Conservation (phyloP, 2,329 filamentous ascomycete genomes). For the Pseudopyrenochaeta lycopersici region DNA sequence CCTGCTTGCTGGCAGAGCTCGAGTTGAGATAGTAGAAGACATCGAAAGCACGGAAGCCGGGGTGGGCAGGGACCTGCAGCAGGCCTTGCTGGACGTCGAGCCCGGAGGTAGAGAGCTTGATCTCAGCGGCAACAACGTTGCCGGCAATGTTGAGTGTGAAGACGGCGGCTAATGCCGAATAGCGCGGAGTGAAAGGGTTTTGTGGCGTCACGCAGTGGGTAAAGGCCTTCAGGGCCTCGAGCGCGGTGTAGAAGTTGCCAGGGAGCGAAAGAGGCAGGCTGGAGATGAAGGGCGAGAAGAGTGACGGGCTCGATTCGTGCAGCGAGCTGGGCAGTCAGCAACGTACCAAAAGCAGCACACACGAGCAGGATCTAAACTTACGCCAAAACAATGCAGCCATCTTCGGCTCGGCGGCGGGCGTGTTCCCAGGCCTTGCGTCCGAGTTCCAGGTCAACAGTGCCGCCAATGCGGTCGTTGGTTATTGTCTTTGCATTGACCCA, state of each 20-base stretch:
- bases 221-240: conserved; percentile 86
- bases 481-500: conserved; percentile 84
- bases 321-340: conserved; percentile 71
- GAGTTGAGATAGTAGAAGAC: conserved; percentile 97
- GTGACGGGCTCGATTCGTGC: conserved; percentile 85
- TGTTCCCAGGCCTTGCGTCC: conserved; percentile 93
- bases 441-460: conserved; percentile 81
- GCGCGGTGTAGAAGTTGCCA: conserved; percentile 75
- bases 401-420: conserved; percentile 90
- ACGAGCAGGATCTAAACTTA: conserved; percentile 56
- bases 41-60: conserved; percentile 91
- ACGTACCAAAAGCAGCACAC: not conserved
- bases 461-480: conserved; percentile 74
- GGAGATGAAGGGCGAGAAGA: conserved; percentile 81
- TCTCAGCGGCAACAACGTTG: conserved; percentile 75
- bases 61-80: conserved; percentile 78
- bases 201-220: conserved; percentile 85
- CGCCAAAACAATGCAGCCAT: conserved; percentile 91
- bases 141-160: conserved; percentile 84
- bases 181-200: conserved; percentile 84
- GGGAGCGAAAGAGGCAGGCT: conserved; percentile 84
- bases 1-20: conserved; percentile 85
- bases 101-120: conserved; percentile 85
- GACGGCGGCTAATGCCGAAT: conserved; percentile 81
- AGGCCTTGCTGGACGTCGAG: conserved; percentile 85